A percentile compares a stretch with the other conserved stretches of the same genome.
Conservation (phyloP, 2,329 filamentous ascomycete species). For the Pseudogymnoascus destructans region DNA sequence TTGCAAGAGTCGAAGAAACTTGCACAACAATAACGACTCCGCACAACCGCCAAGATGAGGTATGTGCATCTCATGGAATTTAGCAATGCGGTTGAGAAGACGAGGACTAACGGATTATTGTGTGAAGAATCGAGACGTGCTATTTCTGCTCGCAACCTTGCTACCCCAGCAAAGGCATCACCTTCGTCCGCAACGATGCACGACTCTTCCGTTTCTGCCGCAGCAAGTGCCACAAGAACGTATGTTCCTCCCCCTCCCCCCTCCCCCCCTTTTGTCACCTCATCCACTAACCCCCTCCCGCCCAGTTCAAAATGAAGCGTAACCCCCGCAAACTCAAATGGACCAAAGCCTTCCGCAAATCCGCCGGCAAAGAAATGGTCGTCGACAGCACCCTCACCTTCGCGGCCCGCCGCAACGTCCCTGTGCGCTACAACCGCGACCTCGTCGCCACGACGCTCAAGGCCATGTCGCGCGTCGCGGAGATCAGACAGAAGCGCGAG, state of each 20-base stretch:
- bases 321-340: slow-evolving; percentile 94
- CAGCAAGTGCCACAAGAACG: slow-evolving; percentile 45
- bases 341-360: slow-evolving; percentile 86
- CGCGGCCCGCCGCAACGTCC: slow-evolving; percentile 83
- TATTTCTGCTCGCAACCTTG: slow-evolving; percentile 59
- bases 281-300: not conserved
- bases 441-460: slow-evolving; percentile 75
- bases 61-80: slow-evolving; percentile 5
- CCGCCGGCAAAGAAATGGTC: slow-evolving; percentile 74
- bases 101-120: slow-evolving; percentile 10
- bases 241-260: slow-evolving; percentile 22
- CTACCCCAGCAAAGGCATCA: slow-evolving; percentile 49
- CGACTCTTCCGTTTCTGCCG: slow-evolving; percentile 45
- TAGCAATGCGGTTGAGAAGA: slow-evolving; percentile 10
- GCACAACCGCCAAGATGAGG: slow-evolving; percentile 20
- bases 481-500: slow-evolving; percentile 75
- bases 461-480: slow-evolving; percentile 80
- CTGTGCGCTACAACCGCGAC: slow-evolving; percentile 90
- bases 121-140: slow-evolving; percentile 45
- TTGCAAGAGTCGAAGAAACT: no score
- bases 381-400: slow-evolving; percentile 92
- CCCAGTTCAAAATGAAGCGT: slow-evolving; percentile 88
- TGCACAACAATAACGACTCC: not conserved
- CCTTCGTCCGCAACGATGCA: slow-evolving; percentile 28
- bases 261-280: not conserved